Evolutionary conservation across 305 asterid species (phyloP).

Genomic region (Nicotiana rustica): DNA sequence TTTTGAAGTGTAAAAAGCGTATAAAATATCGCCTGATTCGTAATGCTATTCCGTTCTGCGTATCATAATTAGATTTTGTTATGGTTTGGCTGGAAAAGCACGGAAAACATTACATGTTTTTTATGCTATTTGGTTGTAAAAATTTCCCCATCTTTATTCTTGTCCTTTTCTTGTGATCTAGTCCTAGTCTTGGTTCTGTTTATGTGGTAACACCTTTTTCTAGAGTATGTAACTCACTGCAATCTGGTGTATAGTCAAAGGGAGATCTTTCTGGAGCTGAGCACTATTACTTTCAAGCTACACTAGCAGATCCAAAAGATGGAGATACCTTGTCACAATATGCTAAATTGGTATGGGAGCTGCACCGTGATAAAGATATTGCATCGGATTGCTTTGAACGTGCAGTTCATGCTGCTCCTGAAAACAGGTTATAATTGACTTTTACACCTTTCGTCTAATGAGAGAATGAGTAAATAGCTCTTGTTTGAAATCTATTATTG

Average conservation of each 20-base stretch:
- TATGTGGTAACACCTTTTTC: background rate
- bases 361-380: slow-evolving; percentile 59
- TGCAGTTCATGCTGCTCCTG: slow-evolving; percentile 70
- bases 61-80: background rate
- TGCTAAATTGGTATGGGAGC: slow-evolving; percentile 78
- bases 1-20: slow-evolving; percentile 12
- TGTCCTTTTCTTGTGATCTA: background rate
- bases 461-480: background rate
- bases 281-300: slow-evolving; percentile 64
- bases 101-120: background rate
- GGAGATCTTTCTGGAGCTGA: slow-evolving; percentile 79
- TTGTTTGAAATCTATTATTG: slow-evolving; percentile 23
- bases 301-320: slow-evolving; percentile 71
- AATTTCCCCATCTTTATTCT: background rate
- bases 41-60: background rate
- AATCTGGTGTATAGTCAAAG: slow-evolving; percentile 53
- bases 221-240: background rate
- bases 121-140: background rate
- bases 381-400: slow-evolving; percentile 68
- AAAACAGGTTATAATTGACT: slow-evolving; percentile 55
- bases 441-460: slow-evolving; percentile 30
- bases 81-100: slow-evolving; percentile 19
- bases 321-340: slow-evolving; percentile 62
- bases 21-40: background rate
- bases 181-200: background rate